phyloP scores from a whole-genome alignment of 148 eudicot genomes.

The Polygonum aviculare region DNA sequence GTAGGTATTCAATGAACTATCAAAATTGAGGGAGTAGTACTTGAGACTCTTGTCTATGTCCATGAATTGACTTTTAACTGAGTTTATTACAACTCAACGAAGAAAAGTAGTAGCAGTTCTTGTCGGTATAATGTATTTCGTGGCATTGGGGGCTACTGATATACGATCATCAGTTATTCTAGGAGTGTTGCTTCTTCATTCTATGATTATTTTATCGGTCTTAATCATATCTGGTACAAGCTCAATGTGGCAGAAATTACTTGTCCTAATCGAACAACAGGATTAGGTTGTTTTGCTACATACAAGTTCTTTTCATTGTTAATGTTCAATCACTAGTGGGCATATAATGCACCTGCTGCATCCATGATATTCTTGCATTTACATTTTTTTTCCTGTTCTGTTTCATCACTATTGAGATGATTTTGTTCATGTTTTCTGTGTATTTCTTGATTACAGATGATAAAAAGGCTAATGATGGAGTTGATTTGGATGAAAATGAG shows the following conservation, averaged over 20 bases:
- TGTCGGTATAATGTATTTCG: not conserved
- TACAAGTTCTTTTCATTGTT: not conserved
- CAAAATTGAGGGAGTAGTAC: too few species aligned
- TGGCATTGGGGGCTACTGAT: not conserved
- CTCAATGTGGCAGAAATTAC: not conserved
- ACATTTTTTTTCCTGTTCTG: not conserved
- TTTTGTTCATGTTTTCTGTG: conserved; percentile 3
- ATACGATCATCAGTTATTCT: not conserved
- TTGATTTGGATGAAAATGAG: conserved; percentile 50
- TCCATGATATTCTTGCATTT: not conserved
- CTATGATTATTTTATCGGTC: not conserved
- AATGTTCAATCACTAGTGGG: not conserved
- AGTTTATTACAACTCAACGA: not conserved
- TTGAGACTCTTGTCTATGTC: not conserved
- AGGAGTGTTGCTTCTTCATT: not conserved
- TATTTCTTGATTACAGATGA: conserved; percentile 21
- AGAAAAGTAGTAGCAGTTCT: not conserved
- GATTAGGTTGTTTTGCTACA: not conserved
- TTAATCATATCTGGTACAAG: not conserved
- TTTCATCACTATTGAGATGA: not conserved
- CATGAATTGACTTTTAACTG: not conserved
- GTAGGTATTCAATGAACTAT: not conserved
- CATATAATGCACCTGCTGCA: not conserved
- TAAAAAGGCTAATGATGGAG: conserved; percentile 36
- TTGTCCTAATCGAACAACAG: not conserved